phyloP scores from a whole-genome alignment of 2,329 filamentous ascomycete genomes.

The Pestalotiopsis sp. region DNA sequence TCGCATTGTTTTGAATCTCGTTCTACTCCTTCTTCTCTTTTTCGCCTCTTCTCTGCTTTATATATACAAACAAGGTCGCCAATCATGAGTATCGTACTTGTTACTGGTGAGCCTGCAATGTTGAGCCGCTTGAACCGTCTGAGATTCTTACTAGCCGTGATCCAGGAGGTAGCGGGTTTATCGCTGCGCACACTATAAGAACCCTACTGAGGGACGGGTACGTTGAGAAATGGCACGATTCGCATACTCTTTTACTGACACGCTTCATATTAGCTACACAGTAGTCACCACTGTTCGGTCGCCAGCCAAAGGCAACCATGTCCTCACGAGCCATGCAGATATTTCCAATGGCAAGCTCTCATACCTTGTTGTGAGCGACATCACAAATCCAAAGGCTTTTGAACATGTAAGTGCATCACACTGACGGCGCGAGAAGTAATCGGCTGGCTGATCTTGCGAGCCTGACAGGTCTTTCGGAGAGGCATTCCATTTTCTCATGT shows the following conservation, averaged over 20 bases:
- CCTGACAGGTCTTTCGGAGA: not conserved
- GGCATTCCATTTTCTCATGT: not conserved
- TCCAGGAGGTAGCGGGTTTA: not conserved
- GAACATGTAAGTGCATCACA: not conserved
- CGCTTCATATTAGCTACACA: not conserved
- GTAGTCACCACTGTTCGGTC: slow-evolving; percentile 1
- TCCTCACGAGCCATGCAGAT: not conserved
- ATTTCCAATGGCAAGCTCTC: not conserved
- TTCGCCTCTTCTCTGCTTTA: not conserved
- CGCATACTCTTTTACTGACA: not conserved
- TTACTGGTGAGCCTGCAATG: not conserved
- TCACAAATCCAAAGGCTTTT: not conserved
- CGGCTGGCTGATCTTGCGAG: too few species aligned
- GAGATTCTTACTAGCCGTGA: not conserved
- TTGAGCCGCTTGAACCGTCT: not conserved
- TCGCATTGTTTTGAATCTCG: not conserved
- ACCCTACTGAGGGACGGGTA: not conserved
- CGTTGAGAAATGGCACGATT: not conserved
- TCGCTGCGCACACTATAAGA: not conserved
- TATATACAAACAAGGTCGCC: not conserved
- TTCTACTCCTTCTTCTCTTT: not conserved
- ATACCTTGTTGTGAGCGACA: not conserved
- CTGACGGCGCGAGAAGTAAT: not conserved
- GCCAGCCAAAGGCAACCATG: not conserved
- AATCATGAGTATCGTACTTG: not conserved